A percentile compares a stretch with the other conserved stretches of the same genome.
These are phyloP conservation scores for Colletotrichum karsti DNA, from an alignment of 2,329 filamentous ascomycete genomes.

Conservation along the genomic window DNA sequence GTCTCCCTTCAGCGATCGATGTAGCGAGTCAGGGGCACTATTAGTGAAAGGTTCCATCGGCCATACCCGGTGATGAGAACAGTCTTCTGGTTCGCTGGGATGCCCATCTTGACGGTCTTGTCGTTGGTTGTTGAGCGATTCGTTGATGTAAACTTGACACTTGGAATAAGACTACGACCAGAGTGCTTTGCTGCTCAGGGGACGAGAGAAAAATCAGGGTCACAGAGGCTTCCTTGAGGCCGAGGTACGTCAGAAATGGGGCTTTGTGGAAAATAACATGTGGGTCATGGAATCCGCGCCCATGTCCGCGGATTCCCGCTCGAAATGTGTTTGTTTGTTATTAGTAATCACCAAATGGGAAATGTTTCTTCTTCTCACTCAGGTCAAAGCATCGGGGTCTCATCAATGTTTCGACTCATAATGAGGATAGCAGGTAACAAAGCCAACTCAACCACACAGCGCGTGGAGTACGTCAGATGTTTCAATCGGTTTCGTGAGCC, in stretches of 20 bases:
- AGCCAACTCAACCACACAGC: not conserved
- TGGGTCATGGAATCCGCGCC: not conserved
- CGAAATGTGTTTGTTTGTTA: not conserved
- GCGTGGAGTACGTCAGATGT: no score
- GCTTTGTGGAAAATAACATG: not conserved
- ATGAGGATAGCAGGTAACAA: no score
- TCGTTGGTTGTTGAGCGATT: not conserved
- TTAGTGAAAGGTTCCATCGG: not conserved
- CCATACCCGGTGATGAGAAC: constrained; percentile 60
- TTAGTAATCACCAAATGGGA: not conserved
- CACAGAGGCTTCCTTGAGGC: not conserved
- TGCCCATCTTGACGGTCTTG: not conserved
- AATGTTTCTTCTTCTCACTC: not conserved
- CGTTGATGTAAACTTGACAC: no score
- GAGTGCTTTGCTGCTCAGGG: no score
- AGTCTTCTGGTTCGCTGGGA: constrained; percentile 42
- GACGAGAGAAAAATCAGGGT: no score
- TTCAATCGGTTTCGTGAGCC: no score
- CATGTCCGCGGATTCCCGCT: constrained; percentile 4
- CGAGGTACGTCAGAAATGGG: not conserved
- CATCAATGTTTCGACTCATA: no score
- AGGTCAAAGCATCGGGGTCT: no score
- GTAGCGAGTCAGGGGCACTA: not conserved
- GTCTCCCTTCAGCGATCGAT: not conserved
- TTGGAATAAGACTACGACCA: no score